phyloP scores from a whole-genome alignment of 2,329 filamentous ascomycete genomes.

The Diaporthe velutina region DNA sequence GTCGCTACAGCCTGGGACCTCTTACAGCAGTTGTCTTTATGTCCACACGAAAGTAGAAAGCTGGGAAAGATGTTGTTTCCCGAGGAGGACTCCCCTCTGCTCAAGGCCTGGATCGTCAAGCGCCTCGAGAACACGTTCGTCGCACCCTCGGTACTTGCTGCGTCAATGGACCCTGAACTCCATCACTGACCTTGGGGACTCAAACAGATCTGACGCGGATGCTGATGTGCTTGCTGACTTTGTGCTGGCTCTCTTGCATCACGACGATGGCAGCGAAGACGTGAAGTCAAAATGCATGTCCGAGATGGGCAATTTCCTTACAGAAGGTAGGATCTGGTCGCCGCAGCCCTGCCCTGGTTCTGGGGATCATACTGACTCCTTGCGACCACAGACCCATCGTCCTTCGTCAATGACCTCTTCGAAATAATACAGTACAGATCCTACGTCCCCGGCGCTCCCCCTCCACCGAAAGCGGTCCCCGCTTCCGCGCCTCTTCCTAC shows the following conservation, averaged over 20 bases:
- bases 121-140: conserved; percentile 81
- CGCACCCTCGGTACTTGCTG: conserved; percentile 28
- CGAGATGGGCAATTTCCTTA: conserved; percentile 82
- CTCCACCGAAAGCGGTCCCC: conserved; percentile 49
- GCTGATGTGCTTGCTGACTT: conserved; percentile 87
- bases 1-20: neutral
- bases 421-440: conserved; percentile 72
- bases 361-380: neutral
- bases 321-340: conserved; percentile 64
- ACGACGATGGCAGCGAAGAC: conserved; percentile 74
- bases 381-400: conserved; percentile 60
- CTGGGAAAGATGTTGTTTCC: conserved; percentile 69
- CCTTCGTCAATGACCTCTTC: conserved; percentile 81
- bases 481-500: conserved; percentile 28
- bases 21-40: conserved; percentile 27
- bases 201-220: conserved; percentile 79
- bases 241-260: conserved; percentile 80
- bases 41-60: conserved; percentile 1
- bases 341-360: neutral
- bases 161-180: neutral
- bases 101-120: conserved; percentile 84
- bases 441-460: conserved; percentile 69
- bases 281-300: conserved; percentile 77
- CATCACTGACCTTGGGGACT: conserved; percentile 18
- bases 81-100: conserved; percentile 70